phyloP scores from a whole-genome alignment of 306 rosid species.

The Cicer pinnatifidum region DNA sequence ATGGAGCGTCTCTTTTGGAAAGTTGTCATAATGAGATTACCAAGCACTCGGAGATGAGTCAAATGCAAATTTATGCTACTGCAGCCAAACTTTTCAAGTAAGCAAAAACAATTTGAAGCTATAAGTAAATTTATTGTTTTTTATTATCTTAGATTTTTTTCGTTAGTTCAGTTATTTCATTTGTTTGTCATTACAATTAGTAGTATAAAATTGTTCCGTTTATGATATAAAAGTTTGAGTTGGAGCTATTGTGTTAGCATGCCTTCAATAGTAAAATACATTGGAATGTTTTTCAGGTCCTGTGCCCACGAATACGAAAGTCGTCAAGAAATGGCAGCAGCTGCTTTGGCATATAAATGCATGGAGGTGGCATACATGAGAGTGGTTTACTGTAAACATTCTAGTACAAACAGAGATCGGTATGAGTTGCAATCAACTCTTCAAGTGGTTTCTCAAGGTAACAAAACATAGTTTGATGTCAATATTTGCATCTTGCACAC shows the following conservation, averaged over 20 bases:
- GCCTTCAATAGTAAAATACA: constrained; percentile 33
- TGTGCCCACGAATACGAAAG: constrained; percentile 78
- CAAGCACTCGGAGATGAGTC: constrained; percentile 66
- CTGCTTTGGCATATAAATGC: constrained; percentile 94
- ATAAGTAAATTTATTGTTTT: constrained; percentile 29
- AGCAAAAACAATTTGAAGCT: constrained; percentile 41
- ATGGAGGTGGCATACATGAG: constrained; percentile 84
- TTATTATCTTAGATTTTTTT: constrained; percentile 13
- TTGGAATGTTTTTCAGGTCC: constrained; percentile 57
- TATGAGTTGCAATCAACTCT: constrained; percentile 68
- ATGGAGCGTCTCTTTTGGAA: constrained; percentile 73
- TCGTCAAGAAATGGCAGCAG: constrained; percentile 71
- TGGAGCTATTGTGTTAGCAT: constrained; percentile 17
- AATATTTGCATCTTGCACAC: constrained; percentile 25
- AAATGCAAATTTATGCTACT: constrained; percentile 61
- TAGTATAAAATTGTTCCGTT: constrained; percentile 19
- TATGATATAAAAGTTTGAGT: constrained; percentile 32
- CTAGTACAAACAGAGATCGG: constrained; percentile 58
- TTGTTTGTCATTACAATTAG: neutral
- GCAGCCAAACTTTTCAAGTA: constrained; percentile 81
- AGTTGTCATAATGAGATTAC: constrained; percentile 55
- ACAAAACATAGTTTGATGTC: constrained; percentile 40
- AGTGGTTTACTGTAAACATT: constrained; percentile 63
- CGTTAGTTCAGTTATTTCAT: constrained; percentile 23
- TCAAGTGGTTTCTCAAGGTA: constrained; percentile 78